Evolutionary conservation across 371 early-diverging fungal genomes (phyloP).

Genomic region (Apophysomyces elegans): DNA sequence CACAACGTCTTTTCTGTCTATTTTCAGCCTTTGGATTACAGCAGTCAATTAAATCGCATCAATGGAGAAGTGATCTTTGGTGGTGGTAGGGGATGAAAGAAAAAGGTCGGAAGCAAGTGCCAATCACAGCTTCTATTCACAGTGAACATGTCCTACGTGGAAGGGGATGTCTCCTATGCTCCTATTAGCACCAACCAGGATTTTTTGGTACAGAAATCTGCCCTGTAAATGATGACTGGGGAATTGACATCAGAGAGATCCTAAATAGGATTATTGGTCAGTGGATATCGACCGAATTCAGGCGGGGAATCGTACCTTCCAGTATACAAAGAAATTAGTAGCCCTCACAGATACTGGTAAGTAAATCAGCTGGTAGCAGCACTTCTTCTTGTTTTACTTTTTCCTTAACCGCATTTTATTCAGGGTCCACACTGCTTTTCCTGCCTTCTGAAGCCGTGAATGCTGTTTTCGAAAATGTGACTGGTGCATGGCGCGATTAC

Average conservation of each 20-base stretch:
- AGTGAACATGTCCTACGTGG: conserved; percentile 33
- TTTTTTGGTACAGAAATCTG: conserved; percentile 19
- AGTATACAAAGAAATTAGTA: conserved; percentile 14
- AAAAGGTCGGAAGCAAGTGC: conserved; percentile 10
- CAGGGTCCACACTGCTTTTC: conserved; percentile 43
- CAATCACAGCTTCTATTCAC: not conserved
- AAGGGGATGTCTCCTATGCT: conserved; percentile 31
- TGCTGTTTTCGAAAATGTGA: conserved; percentile 20
- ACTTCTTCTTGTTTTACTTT: too few relatives aligned
- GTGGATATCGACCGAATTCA: conserved; percentile 35
- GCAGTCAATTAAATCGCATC: conserved; percentile 23
- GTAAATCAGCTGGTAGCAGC: too few relatives aligned
- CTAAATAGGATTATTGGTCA: conserved; percentile 49
- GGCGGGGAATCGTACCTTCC: conserved; percentile 22
- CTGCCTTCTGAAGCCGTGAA: conserved; percentile 33
- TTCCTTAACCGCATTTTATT: too few relatives aligned
- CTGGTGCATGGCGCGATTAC: conserved; percentile 22
- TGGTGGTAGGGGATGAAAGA: conserved; percentile 28
- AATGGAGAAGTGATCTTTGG: conserved; percentile 52
- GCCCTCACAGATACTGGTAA: conserved; percentile 47
- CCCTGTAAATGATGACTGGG: not conserved
- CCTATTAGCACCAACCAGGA: conserved; percentile 26
- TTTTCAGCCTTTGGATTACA: conserved; percentile 32
- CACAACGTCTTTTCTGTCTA: conserved; percentile 45
- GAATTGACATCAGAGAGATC: not conserved